phyloP scores from a whole-genome alignment of 1,284 basidiomycete species.

The Rhodotorula sp. region DNA sequence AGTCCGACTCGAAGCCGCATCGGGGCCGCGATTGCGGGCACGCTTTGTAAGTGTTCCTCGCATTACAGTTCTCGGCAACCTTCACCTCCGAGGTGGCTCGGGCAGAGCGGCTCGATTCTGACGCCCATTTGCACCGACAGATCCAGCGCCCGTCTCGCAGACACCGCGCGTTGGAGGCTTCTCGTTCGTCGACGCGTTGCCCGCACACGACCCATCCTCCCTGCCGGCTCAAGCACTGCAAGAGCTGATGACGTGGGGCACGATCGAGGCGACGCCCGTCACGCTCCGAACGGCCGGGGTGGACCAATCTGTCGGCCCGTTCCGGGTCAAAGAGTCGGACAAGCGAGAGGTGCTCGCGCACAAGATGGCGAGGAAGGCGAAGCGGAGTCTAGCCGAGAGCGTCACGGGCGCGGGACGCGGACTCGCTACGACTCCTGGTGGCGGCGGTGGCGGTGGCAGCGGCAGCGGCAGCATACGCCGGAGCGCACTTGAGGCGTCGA shows the following conservation, averaged over 20 bases:
- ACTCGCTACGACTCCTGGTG: slow-evolving; percentile 48
- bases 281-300: slow-evolving; percentile 61
- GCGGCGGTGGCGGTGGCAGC: slow-evolving; percentile 56
- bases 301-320: slow-evolving; percentile 39
- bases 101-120: too few relatives aligned
- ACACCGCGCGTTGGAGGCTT: slow-evolving; percentile 59
- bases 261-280: slow-evolving; percentile 78
- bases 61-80: too few relatives aligned
- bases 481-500: neutral
- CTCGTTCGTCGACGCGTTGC: slow-evolving; percentile 77
- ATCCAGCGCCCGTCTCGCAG: slow-evolving; percentile 34
- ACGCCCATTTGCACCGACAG: slow-evolving; percentile 7
- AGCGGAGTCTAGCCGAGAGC: slow-evolving; percentile 49
- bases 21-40: slow-evolving; percentile 79
- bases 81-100: neutral
- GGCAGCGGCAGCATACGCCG: slow-evolving; percentile 53
- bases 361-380: slow-evolving; percentile 64
- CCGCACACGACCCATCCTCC: slow-evolving; percentile 76
- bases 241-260: slow-evolving; percentile 91
- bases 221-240: slow-evolving; percentile 72
- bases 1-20: slow-evolving; percentile 77
- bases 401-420: slow-evolving; percentile 39
- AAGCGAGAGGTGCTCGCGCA: slow-evolving; percentile 73
- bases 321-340: slow-evolving; percentile 42
- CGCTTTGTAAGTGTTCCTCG: too few relatives aligned